Evolutionary conservation across 2,329 filamentous ascomycete species (phyloP).

Genomic region (Fusarium coffeatum): DNA sequence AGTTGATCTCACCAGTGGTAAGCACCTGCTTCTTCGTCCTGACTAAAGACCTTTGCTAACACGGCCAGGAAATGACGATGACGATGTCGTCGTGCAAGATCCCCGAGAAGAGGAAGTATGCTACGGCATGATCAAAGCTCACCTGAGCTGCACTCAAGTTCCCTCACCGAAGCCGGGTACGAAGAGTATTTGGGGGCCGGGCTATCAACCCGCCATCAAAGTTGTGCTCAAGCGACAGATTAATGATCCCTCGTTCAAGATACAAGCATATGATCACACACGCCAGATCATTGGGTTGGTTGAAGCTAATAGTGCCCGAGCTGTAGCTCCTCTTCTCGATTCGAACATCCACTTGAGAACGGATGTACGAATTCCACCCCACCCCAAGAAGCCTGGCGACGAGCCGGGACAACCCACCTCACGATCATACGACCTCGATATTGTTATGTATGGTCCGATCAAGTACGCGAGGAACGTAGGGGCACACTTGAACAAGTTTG

Average conservation of each 20-base stretch:
- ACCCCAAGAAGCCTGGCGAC: conserved; percentile 73
- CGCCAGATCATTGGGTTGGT: conserved; percentile 80
- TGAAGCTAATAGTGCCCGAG: conserved; percentile 73
- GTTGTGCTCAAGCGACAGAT: conserved; percentile 72
- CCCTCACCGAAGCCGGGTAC: conserved; percentile 75
- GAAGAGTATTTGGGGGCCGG: conserved; percentile 66
- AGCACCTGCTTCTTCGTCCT: conserved; percentile 34
- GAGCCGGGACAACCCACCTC: conserved; percentile 71
- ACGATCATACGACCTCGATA: conserved; percentile 69
- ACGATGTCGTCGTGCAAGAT: conserved; percentile 67
- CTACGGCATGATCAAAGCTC: conserved; percentile 80
- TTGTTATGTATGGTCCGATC: conserved; percentile 83
- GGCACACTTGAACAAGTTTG: conserved; percentile 69
- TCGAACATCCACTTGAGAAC: conserved; percentile 73
- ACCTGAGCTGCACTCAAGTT: conserved; percentile 73
- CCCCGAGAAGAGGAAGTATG: conserved; percentile 78
- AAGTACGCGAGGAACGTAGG: conserved; percentile 75
- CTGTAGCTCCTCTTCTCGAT: conserved; percentile 79
- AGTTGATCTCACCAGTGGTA: conserved; percentile 70
- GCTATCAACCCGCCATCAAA: conserved; percentile 79
- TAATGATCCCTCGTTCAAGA: conserved; percentile 67
- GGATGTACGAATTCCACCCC: conserved; percentile 75
- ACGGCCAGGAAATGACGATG: conserved; percentile 61
- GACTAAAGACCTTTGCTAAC: conserved; percentile 4
- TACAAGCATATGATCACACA: conserved; percentile 79